phyloP scores from a whole-genome alignment of 345 rosid species.

The Lepidium didymum region DNA sequence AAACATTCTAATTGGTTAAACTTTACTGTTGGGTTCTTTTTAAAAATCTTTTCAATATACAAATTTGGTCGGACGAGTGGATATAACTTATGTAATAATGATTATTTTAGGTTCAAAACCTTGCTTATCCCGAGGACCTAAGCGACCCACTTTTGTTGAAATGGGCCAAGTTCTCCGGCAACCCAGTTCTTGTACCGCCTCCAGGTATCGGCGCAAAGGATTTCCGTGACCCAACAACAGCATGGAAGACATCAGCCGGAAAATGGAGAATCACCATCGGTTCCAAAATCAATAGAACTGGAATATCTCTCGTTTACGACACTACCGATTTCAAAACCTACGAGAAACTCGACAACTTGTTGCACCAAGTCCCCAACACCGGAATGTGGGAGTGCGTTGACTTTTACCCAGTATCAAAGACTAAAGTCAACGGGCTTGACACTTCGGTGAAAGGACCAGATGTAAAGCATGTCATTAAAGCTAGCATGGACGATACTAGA shows the following conservation, averaged over 20 bases:
- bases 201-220: constrained; percentile 51
- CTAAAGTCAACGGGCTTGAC: constrained; percentile 12
- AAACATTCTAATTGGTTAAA: background rate
- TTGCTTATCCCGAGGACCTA: constrained; percentile 75
- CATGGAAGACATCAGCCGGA: constrained; percentile 73
- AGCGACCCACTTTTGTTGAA: constrained; percentile 62
- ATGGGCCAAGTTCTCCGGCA: constrained; percentile 63
- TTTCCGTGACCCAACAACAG: constrained; percentile 95
- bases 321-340: constrained; percentile 63
- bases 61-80: background rate
- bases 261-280: constrained; percentile 82
- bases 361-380: constrained; percentile 63
- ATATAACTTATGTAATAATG: background rate
- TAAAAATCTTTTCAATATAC: background rate
- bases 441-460: constrained; percentile 21
- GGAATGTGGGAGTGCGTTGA: constrained; percentile 81
- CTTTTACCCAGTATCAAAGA: constrained; percentile 26
- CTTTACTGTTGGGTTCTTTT: background rate
- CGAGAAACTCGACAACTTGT: constrained; percentile 19
- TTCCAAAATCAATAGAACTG: constrained; percentile 60
- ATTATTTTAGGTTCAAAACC: constrained; percentile 56
- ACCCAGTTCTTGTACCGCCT: constrained; percentile 77
- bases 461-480: constrained; percentile 29
- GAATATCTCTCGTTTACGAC: constrained; percentile 65
- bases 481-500: constrained; percentile 31